Conservation (phyloP, 1,284 basidiomycete species). For the Sanguinoderma infundibulare region DNA sequence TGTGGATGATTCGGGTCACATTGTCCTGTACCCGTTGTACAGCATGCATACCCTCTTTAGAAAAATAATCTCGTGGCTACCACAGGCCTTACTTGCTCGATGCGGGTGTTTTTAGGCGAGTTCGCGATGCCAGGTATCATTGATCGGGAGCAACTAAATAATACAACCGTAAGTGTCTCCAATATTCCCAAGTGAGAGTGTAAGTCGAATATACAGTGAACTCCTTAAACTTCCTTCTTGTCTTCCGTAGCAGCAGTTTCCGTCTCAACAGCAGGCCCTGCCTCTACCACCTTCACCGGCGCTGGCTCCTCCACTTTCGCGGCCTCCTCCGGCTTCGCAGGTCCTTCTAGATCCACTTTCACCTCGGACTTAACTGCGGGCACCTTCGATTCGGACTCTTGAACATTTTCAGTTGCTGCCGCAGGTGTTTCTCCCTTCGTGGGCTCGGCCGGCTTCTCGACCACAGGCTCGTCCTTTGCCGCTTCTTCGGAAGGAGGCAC, state of each 20-base stretch:
- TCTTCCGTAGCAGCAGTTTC: not conserved
- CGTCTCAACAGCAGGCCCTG: not conserved
- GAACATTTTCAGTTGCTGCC: not conserved
- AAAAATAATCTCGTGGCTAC: not conserved
- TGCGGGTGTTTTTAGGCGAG: not conserved
- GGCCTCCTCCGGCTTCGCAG: not conserved
- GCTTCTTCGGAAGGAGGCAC: constrained; percentile 4
- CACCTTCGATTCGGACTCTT: not conserved
- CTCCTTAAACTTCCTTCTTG: constrained; percentile 6
- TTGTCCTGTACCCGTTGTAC: not conserved
- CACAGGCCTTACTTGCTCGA: no score
- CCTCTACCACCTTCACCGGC: not conserved
- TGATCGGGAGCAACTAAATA: not conserved
- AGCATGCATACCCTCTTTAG: not conserved
- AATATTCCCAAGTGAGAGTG: not conserved
- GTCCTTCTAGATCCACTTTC: not conserved
- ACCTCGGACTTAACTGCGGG: not conserved
- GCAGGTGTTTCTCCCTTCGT: not conserved
- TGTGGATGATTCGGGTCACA: not conserved
- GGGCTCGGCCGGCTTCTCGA: not conserved
- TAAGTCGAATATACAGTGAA: not conserved
- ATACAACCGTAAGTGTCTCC: not conserved
- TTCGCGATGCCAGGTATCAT: not conserved
- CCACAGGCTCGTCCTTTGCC: not conserved
- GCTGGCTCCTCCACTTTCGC: not conserved